Evolutionary conservation across 768 basidiomycete genomes (phyloP), one percentile per base, ranked within the genome.

Genomic region (Macrocybe gigantea): DNA sequence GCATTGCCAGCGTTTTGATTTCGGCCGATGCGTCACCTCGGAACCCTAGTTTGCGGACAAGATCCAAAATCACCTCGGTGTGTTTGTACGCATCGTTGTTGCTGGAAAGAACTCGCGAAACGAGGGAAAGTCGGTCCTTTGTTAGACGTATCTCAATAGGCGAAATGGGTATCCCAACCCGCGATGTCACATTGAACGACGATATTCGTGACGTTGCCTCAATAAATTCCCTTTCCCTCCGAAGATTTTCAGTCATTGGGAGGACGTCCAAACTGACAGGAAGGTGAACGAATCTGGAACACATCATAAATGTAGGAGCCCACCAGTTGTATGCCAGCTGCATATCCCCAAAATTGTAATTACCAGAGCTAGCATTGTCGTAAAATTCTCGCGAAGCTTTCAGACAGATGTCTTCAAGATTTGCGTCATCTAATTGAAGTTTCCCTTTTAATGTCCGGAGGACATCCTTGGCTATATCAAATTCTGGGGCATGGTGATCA

Each of bases 311-410:
- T 38, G 9, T 15, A 15, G 22, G 15, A 44, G n/a, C 59, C 52
- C 63, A 96, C 95, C 96, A 98, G 49, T 95, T 91, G 64, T 94
- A 94, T 1, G 96, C 96, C 42, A 92, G 72, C 63, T 93, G 95
- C 94, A 99, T 97, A 44, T 95, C 92, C 4, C 95, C 94, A 34
- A 79, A 75, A 55, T 91, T 89, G 61, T 93, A 85, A 58, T 97
- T 99, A 5, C 93, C 96, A 1, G 83, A 87, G 53, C 77, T 83
- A 2, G 96, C 88, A 57, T 97, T 97, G 61, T 97, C 93, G 64
- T 98, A 99, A 52, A 96, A 82, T 68, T 98, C 96, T 41, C 81
- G 78, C 3, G 90, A 92, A 38, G 82, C 82, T 1, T 80, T 63
- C 13, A 99, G 67, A 55, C 91, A 93, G 9, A 95, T 79, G 32